phyloP scores from a whole-genome alignment of 129 eudicot species.

The Saposhnikovia divaricata region DNA sequence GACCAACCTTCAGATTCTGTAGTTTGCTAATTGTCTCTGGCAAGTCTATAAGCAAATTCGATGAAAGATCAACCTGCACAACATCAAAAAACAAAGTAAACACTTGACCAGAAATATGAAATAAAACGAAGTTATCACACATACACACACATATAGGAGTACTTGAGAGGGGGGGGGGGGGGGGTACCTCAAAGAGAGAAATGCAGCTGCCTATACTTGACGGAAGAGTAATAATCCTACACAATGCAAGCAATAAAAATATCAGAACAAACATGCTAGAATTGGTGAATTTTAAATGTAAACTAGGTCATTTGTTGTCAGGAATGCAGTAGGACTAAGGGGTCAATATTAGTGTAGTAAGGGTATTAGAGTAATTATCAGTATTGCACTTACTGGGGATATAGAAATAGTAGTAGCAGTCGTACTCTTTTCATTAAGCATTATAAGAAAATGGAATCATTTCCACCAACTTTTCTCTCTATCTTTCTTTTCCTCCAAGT shows the following conservation, averaged over 20 bases:
- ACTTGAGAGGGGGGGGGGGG: not conserved
- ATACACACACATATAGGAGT: conserved; percentile 20
- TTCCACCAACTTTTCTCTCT: no score
- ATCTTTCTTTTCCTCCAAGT: no score
- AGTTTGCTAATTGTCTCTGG: conserved; percentile 64
- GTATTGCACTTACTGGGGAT: no score
- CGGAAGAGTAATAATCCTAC: conserved; percentile 58
- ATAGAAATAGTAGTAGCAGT: no score
- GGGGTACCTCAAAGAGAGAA: conserved; percentile 61
- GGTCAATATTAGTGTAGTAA: no score
- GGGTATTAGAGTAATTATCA: no score
- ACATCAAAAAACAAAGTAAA: conserved; percentile 14
- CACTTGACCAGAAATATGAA: not conserved
- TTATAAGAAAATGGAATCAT: no score
- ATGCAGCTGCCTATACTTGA: conserved; percentile 63
- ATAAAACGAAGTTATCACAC: conserved; percentile 12
- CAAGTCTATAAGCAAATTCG: conserved; percentile 73
- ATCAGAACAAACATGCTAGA: not conserved
- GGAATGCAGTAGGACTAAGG: no score
- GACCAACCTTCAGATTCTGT: conserved; percentile 56
- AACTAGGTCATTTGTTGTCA: not conserved
- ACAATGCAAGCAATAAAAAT: conserved; percentile 9
- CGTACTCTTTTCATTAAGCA: no score
- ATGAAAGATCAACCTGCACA: conserved; percentile 84
- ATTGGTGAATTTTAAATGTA: not conserved